Conservation (phyloP, 2,329 filamentous ascomycete species). For the Colletotrichum spaethianum region DNA sequence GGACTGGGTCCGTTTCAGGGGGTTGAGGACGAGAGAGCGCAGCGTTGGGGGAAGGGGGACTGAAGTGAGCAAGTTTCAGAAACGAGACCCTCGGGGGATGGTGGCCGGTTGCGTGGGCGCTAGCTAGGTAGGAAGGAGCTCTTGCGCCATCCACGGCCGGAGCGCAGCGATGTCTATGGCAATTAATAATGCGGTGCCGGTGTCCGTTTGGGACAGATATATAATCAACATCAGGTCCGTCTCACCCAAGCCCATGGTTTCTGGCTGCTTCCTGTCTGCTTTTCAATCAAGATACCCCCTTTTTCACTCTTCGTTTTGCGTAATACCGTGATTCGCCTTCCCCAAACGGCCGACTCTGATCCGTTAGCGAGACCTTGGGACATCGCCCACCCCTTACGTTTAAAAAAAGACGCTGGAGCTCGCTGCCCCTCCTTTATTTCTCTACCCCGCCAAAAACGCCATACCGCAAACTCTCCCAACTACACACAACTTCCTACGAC, state of each 20-base stretch:
- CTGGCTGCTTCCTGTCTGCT: neutral
- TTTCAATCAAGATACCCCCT: constrained; percentile 18
- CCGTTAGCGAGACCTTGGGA: constrained; percentile 7
- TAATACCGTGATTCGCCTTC: constrained; percentile 1
- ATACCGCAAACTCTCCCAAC: constrained; percentile 28
- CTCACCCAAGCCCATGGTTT: neutral
- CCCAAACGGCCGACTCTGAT: neutral
- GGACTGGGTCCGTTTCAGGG: constrained; percentile 38
- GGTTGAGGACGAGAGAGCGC: constrained; percentile 6
- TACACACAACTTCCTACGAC: constrained; percentile 12
- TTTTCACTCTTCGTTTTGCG: neutral
- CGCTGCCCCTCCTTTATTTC: constrained; percentile 36
- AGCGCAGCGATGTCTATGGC: constrained; percentile 2
- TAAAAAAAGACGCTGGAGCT: constrained; percentile 8
- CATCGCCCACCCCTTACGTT: neutral
- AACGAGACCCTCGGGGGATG: constrained; percentile 27
- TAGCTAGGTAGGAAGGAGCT: constrained; percentile 13
- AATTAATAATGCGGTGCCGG: constrained; percentile 36
- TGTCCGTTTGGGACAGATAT: constrained; percentile 23
- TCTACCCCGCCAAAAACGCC: constrained; percentile 41
- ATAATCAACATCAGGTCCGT: constrained; percentile 7
- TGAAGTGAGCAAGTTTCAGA: constrained; percentile 43
- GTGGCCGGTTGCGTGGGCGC: constrained; percentile 23
- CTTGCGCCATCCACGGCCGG: constrained; percentile 39
- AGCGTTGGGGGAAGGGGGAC: neutral